Conservation (phyloP, 345 rosid species). For the Syzygium grande region DNA sequence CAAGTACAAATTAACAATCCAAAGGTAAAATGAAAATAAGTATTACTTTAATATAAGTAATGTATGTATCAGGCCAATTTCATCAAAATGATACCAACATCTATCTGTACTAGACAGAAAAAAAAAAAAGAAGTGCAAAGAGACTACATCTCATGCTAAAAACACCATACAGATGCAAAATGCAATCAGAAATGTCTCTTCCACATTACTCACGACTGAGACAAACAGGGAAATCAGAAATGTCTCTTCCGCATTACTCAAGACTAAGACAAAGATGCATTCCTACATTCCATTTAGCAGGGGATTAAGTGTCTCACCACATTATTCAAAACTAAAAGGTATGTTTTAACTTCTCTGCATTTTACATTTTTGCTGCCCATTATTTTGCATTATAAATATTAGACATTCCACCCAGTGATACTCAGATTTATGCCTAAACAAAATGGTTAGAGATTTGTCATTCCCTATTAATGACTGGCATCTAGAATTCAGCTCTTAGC, state of each 20-base stretch:
- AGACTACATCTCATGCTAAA: neutral
- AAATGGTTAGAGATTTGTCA: neutral
- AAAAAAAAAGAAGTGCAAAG: neutral
- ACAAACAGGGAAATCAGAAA: neutral
- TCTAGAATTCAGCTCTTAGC: neutral
- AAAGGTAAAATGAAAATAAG: neutral
- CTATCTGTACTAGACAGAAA: neutral
- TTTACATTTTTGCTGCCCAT: neutral
- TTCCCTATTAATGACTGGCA: neutral
- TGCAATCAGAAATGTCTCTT: neutral
- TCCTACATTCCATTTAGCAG: neutral
- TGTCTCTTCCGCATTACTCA: neutral
- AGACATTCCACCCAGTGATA: neutral
- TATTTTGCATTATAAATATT: neutral
- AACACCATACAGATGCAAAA: neutral
- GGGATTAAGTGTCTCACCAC: neutral
- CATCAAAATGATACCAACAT: neutral
- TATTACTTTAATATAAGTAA: neutral
- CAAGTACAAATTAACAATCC: neutral
- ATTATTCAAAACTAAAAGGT: neutral
- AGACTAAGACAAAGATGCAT: neutral
- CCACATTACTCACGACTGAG: neutral
- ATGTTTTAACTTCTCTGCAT: neutral
- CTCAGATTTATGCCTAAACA: neutral
- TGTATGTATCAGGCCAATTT: neutral